Conservation (phyloP, 1,284 basidiomycete species). For the Golubevia sp. region DNA sequence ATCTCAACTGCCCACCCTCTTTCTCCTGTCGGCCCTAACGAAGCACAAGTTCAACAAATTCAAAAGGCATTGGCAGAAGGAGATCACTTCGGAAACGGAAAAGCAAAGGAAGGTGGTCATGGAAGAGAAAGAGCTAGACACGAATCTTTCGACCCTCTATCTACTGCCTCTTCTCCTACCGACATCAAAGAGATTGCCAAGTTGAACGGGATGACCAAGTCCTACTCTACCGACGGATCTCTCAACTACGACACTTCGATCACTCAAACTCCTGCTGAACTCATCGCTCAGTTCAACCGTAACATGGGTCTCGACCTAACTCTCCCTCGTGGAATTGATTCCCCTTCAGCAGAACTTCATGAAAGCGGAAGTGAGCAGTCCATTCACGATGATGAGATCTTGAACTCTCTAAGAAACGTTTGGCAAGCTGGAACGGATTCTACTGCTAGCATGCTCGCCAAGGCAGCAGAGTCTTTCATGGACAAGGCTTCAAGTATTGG, state of each 20-base stretch:
- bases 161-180: not conserved
- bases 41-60: not conserved
- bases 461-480: not conserved
- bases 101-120: not conserved
- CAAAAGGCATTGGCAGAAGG: no score
- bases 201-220: not conserved
- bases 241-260: not conserved
- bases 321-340: not conserved
- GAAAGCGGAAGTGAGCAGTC: not conserved
- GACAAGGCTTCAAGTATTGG: not conserved
- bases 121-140: not conserved
- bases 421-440: not conserved
- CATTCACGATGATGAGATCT: not conserved
- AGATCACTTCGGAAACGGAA: no score
- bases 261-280: not conserved
- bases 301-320: not conserved
- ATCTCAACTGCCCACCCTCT: not conserved
- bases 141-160: not conserved
- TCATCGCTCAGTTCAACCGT: not conserved
- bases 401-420: not conserved
- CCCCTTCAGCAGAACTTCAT: not conserved
- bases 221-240: not conserved
- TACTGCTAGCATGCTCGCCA: not conserved
- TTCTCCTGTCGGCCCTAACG: not conserved
- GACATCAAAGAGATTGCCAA: not conserved